phyloP scores from a whole-genome alignment of 192 early-diverging fungal species.

The Spizellomyces sp. region DNA sequence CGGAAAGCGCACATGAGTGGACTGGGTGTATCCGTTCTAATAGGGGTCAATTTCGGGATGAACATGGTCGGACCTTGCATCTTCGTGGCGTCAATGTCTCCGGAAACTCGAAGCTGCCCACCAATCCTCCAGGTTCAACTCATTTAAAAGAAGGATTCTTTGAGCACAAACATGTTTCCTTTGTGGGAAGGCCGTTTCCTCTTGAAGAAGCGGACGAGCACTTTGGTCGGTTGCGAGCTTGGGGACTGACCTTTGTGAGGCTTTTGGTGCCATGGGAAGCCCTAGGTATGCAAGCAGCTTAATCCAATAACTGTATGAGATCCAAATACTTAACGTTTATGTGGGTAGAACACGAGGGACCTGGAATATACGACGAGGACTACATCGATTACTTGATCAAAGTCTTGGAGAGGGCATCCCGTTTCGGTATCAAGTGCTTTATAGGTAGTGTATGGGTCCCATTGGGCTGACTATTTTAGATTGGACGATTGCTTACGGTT shows the following conservation, averaged over 20 bases:
- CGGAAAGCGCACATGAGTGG: conserved; percentile 13
- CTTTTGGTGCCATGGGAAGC: conserved; percentile 82
- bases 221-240: conserved; percentile 68
- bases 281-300: conserved; percentile 36
- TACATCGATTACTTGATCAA: conserved; percentile 76
- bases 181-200: conserved; percentile 77
- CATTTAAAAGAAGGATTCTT: conserved; percentile 67
- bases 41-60: conserved; percentile 37
- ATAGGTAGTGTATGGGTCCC: conserved; percentile 42
- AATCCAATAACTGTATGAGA: neutral
- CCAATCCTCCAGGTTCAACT: conserved; percentile 64
- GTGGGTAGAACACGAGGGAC: conserved; percentile 67
- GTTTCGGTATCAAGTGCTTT: conserved; percentile 81
- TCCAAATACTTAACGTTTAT: conserved; percentile 13
- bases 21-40: neutral
- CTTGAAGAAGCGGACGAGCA: conserved; percentile 75
- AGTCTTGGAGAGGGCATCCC: conserved; percentile 65
- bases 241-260: conserved; percentile 82
- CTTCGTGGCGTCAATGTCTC: conserved; percentile 77
- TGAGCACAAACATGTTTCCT: conserved; percentile 74
- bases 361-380: conserved; percentile 80
- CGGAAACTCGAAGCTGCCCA: conserved; percentile 77
- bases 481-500: neutral
- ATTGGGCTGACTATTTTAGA: neutral
- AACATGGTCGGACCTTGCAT: conserved; percentile 38